A percentile compares a stretch with the other conserved stretches of the same genome.
Conservation (phyloP, 2,329 filamentous ascomycete species). For the Chlorencoelia australis region DNA sequence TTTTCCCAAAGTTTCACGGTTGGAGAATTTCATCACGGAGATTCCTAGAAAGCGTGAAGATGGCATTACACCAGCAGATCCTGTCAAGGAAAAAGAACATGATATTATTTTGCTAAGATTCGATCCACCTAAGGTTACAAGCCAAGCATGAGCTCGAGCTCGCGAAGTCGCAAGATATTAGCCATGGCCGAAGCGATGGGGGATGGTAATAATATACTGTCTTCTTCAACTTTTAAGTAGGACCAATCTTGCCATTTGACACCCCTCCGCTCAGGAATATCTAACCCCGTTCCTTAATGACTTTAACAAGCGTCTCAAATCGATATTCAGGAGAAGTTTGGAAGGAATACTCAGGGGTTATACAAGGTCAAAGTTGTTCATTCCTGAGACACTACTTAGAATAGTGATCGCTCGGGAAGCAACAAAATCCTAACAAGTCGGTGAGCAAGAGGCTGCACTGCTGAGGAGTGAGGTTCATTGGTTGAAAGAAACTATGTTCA, state of each 20-base stretch:
- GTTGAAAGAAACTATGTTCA: constrained; percentile 33
- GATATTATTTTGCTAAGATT: constrained; percentile 2
- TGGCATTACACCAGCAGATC: not conserved
- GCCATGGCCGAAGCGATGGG: constrained; percentile 22
- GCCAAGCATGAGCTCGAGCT: constrained; percentile 15
- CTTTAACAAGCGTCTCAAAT: constrained; percentile 30
- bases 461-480: constrained; percentile 29
- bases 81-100: constrained; percentile 2
- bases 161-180: constrained; percentile 19
- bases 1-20: too few species aligned
- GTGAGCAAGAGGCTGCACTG: constrained; percentile 26
- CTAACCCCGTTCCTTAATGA: not conserved
- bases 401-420: constrained; percentile 30
- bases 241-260: too few species aligned
- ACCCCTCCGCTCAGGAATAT: not conserved
- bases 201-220: constrained; percentile 18
- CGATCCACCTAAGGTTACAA: too few species aligned
- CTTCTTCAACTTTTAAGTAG: constrained; percentile 30
- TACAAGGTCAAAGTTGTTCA: constrained; percentile 29
- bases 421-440: constrained; percentile 24
- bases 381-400: constrained; percentile 33
- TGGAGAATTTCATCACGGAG: not conserved
- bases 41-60: constrained; percentile 5
- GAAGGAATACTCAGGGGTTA: constrained; percentile 28
- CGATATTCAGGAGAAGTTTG: constrained; percentile 30